These are phyloP conservation scores for Fusarium gaditjirri DNA, from an alignment of 2,329 filamentous ascomycete genomes.

Conservation along the genomic window DNA sequence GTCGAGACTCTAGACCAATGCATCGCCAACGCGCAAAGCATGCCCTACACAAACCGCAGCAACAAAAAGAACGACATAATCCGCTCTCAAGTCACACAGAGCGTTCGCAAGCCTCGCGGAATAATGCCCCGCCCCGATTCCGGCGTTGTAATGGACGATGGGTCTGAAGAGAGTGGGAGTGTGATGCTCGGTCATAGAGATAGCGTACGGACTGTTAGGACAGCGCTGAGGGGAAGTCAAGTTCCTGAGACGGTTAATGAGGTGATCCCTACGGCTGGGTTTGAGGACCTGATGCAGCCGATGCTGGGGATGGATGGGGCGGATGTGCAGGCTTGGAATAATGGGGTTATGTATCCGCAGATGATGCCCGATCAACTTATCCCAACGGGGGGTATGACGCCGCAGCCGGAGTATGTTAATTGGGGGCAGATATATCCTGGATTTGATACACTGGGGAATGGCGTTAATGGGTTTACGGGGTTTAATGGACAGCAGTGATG, in stretches of 20 bases:
- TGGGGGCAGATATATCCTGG: constrained; percentile 45
- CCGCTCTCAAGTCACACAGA: constrained; percentile 30
- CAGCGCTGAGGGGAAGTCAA: constrained; percentile 36
- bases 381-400: constrained; percentile 31
- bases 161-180: constrained; percentile 52
- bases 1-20: constrained; percentile 53
- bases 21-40: constrained; percentile 48
- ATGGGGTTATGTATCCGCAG: constrained; percentile 41
- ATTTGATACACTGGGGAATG: constrained; percentile 35
- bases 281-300: constrained; percentile 39
- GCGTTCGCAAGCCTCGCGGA: constrained; percentile 39
- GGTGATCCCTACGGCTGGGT: constrained; percentile 19
- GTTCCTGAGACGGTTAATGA: constrained; percentile 40
- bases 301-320: constrained; percentile 16
- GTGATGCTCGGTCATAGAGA: constrained; percentile 45
- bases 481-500: constrained; percentile 39
- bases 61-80: constrained; percentile 52
- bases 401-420: constrained; percentile 42
- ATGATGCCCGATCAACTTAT: constrained; percentile 43
- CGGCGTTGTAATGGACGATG: constrained; percentile 53
- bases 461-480: constrained; percentile 40
- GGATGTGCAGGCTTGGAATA: constrained; percentile 48
- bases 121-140: constrained; percentile 51
- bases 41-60: constrained; percentile 55
- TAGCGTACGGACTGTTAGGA: constrained; percentile 47